Evolutionary conservation across 306 rosid genomes (phyloP).

Genomic region (Potentilla sterilis): DNA sequence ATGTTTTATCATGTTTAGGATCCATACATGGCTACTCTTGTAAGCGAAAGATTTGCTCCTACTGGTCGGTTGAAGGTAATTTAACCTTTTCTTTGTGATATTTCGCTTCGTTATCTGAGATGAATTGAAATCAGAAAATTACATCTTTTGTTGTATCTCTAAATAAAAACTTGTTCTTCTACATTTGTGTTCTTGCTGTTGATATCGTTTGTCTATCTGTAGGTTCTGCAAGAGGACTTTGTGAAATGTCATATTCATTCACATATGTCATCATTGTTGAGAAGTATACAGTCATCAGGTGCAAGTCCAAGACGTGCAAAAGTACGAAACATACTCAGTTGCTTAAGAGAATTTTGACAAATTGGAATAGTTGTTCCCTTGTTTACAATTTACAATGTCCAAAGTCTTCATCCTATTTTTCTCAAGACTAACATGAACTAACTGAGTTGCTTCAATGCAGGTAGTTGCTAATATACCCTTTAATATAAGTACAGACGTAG

Average conservation of each 20-base stretch:
- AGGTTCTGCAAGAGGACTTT: constrained; percentile 79
- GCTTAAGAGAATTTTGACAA: background rate
- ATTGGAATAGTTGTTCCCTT: background rate
- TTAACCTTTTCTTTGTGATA: background rate
- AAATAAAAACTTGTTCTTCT: background rate
- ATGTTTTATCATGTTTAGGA: constrained; percentile 43
- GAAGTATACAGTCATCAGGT: constrained; percentile 28
- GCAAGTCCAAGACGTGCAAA: constrained; percentile 56
- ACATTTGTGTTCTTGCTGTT: constrained; percentile 1
- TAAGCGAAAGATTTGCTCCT: constrained; percentile 64
- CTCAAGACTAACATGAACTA: background rate
- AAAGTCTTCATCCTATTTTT: background rate
- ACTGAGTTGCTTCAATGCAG: constrained; percentile 38
- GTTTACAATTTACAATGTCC: background rate
- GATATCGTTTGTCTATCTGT: constrained; percentile 16
- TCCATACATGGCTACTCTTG: constrained; percentile 81
- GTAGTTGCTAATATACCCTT: constrained; percentile 90
- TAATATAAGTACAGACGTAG: constrained; percentile 73
- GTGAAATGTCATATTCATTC: constrained; percentile 74
- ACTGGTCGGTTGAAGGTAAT: constrained; percentile 69
- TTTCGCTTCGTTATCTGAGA: background rate
- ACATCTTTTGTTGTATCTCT: background rate
- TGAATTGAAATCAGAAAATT: background rate
- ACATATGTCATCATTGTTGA: constrained; percentile 50
- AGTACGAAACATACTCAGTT: constrained; percentile 46